Evolutionary conservation across 495 filamentous ascomycete genomes (phyloP).

Genomic region (Aspergillus taichungensis): DNA sequence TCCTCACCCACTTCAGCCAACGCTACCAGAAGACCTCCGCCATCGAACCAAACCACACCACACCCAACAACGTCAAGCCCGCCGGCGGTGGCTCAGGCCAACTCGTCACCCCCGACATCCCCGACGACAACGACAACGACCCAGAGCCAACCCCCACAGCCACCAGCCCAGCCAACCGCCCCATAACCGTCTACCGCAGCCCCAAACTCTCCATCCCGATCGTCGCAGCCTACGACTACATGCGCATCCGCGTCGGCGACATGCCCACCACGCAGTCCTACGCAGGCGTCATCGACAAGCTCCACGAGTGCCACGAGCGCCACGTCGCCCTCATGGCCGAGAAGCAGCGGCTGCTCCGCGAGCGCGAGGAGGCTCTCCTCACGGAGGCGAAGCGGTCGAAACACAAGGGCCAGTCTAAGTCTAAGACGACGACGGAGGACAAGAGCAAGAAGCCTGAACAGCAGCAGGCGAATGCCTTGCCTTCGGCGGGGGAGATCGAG

Average conservation of each 20-base stretch:
- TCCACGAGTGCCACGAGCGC: slow-evolving; percentile 45
- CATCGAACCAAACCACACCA: slow-evolving; percentile 11
- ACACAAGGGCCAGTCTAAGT: neutral
- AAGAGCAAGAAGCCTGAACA: slow-evolving; percentile 7
- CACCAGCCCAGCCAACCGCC: slow-evolving; percentile 1
- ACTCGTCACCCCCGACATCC: slow-evolving; percentile 18
- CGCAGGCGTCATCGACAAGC: slow-evolving; percentile 58
- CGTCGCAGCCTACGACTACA: slow-evolving; percentile 81
- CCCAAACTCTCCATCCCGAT: slow-evolving; percentile 36
- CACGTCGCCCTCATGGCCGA: too few relatives aligned
- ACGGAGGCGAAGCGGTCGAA: too few relatives aligned
- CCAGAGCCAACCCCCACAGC: neutral
- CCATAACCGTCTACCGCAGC: neutral
- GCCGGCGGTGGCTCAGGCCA: slow-evolving; percentile 1
- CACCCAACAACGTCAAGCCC: slow-evolving; percentile 12
- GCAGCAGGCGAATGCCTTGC: slow-evolving; percentile 6
- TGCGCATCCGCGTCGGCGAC: slow-evolving; percentile 74
- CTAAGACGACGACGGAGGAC: slow-evolving; percentile 14
- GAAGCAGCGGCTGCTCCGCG: too few relatives aligned
- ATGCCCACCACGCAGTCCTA: slow-evolving; percentile 69
- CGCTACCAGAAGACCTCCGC: slow-evolving; percentile 73
- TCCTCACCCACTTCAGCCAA: slow-evolving; percentile 93
- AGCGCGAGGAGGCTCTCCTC: too few relatives aligned
- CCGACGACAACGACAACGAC: slow-evolving; percentile 22
- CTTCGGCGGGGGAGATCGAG: neutral